Conservation (phyloP, 2,329 filamentous ascomycete species). For the Ophiostoma quercus region DNA sequence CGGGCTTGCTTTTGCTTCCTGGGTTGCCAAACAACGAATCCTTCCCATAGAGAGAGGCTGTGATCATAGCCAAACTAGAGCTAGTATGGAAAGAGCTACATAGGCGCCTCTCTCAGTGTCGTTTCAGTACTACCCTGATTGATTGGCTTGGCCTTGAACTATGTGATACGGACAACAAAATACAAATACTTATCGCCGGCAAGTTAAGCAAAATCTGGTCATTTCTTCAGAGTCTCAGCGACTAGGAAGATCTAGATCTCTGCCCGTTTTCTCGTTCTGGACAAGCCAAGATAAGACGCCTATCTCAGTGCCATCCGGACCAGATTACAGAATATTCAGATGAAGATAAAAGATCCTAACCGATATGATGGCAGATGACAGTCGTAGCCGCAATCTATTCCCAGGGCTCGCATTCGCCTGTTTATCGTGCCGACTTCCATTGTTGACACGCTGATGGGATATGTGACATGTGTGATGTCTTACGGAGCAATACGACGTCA, state of each 20-base stretch:
- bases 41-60: not conserved
- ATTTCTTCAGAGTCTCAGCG: not conserved
- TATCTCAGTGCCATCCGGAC: not conserved
- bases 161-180: not conserved
- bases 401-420: not conserved
- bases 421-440: not conserved
- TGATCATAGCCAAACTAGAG: not conserved
- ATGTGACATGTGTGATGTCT: not conserved
- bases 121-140: not conserved
- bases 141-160: not conserved
- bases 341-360: not conserved
- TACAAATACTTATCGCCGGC: not conserved
- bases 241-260: not conserved
- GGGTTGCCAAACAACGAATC: not conserved
- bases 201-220: not conserved
- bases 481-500: not conserved
- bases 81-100: constrained; percentile 7
- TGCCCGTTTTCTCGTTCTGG: not conserved
- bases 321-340: not conserved
- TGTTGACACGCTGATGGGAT: not conserved
- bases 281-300: not conserved
- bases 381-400: not conserved
- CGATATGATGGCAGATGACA: not conserved
- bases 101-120: not conserved
- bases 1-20: not conserved